These are phyloP conservation scores for Cubamyces lactineus DNA, from an alignment of 768 basidiomycete species.

Conservation along the genomic window DNA sequence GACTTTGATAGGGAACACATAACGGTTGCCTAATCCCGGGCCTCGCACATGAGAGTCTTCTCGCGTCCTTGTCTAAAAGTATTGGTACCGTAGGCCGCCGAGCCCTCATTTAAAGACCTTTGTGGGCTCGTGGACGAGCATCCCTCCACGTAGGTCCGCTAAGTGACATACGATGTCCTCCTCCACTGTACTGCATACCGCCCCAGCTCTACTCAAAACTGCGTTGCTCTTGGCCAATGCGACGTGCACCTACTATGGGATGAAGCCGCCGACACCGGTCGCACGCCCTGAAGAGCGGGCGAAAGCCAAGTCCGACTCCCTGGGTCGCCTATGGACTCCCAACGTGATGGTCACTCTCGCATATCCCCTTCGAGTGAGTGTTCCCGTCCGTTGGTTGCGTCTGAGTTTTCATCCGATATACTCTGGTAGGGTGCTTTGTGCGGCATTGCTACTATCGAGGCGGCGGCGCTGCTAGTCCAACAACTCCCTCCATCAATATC, in stretches of 20 bases:
- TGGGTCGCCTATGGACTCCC: constrained; percentile 9
- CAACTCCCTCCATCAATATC: background rate
- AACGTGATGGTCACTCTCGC: constrained; percentile 8
- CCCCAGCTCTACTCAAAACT: constrained; percentile 12
- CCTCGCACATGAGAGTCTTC: too few relatives aligned
- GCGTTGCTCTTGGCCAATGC: constrained; percentile 11
- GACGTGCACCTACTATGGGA: constrained; percentile 9
- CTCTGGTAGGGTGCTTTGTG: constrained; percentile 5
- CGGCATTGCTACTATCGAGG: background rate
- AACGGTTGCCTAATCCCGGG: too few relatives aligned
- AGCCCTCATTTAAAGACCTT: too few relatives aligned
- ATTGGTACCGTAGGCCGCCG: too few relatives aligned
- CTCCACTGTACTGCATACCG: background rate
- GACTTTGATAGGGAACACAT: too few relatives aligned
- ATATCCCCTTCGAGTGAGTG: constrained; percentile 2
- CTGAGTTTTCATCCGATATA: background rate
- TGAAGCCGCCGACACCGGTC: constrained; percentile 10
- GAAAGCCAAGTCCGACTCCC: constrained; percentile 1
- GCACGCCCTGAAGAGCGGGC: constrained; percentile 8
- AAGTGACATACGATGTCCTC: background rate
- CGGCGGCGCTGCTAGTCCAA: background rate
- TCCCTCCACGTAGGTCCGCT: too few relatives aligned
- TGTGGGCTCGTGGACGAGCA: too few relatives aligned
- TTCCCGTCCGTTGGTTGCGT: too few relatives aligned
- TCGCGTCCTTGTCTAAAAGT: too few relatives aligned